phyloP scores from a whole-genome alignment of 2,329 filamentous ascomycete genomes.

The Verticillium alfalfae region DNA sequence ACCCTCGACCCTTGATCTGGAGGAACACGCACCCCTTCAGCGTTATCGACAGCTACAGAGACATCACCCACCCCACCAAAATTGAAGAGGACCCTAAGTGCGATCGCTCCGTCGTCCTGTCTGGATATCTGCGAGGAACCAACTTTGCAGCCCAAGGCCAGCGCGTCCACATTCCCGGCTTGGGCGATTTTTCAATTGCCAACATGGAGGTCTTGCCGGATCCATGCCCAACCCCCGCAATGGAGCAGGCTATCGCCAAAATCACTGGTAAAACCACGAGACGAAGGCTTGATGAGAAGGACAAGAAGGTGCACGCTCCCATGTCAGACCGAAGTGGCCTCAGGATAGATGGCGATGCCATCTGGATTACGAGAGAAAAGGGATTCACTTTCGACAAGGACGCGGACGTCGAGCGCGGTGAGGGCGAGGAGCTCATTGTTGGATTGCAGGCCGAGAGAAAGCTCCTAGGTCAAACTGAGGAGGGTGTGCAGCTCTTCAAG shows the following conservation, averaged over 20 bases:
- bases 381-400: slow-evolving; percentile 70
- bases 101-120: slow-evolving; percentile 84
- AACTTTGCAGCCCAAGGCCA: slow-evolving; percentile 86
- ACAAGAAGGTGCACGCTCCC: slow-evolving; percentile 91
- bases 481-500: slow-evolving; percentile 80
- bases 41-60: slow-evolving; percentile 88
- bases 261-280: slow-evolving; percentile 75
- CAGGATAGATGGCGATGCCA: slow-evolving; percentile 93
- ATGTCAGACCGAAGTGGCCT: slow-evolving; percentile 98
- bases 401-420: slow-evolving; percentile 67
- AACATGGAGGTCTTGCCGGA: slow-evolving; percentile 85
- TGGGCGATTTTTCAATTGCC: slow-evolving; percentile 81
- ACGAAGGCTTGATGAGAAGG: slow-evolving; percentile 85
- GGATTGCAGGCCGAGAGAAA: slow-evolving; percentile 77
- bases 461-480: slow-evolving; percentile 75
- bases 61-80: slow-evolving; percentile 87
- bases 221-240: slow-evolving; percentile 88
- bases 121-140: slow-evolving; percentile 89
- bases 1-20: slow-evolving; percentile 92
- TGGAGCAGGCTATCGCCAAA: slow-evolving; percentile 83
- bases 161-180: slow-evolving; percentile 83
- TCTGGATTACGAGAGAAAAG: slow-evolving; percentile 74
- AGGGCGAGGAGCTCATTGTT: slow-evolving; percentile 93
- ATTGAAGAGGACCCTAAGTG: slow-evolving; percentile 86
- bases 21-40: slow-evolving; percentile 94